These are phyloP conservation scores for Medicago ruthenica DNA, from an alignment of 306 rosid species.

Conservation along the genomic window DNA sequence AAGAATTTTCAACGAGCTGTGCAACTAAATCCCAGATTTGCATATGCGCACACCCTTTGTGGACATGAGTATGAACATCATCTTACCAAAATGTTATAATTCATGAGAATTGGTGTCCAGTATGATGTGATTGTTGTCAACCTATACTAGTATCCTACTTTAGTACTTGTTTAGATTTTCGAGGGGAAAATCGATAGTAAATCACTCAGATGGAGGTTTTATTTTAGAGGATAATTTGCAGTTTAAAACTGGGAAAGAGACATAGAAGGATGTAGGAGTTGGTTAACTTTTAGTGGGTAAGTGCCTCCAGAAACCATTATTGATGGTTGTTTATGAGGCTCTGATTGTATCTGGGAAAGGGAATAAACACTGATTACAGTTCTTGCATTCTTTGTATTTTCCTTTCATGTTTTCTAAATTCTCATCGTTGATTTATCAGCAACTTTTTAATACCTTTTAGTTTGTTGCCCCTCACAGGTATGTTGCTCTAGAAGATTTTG, in stretches of 20 bases:
- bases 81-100: not conserved
- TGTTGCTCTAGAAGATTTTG: constrained; percentile 95
- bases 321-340: not conserved
- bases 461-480: constrained; percentile 58
- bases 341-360: not conserved
- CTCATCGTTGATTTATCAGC: not conserved
- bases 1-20: constrained; percentile 97
- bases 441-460: constrained; percentile 37
- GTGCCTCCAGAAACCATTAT: constrained; percentile 1
- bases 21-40: constrained; percentile 87
- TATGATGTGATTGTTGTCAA: not conserved
- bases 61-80: constrained; percentile 87
- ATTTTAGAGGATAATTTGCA: constrained; percentile 1
- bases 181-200: not conserved
- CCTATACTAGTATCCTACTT: not conserved
- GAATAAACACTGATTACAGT: not conserved
- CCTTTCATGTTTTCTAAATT: not conserved
- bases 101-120: not conserved
- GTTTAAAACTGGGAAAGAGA: not conserved
- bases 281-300: not conserved
- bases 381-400: constrained; percentile 4
- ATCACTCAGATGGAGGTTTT: not conserved
- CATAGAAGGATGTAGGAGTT: not conserved
- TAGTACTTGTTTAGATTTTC: not conserved
- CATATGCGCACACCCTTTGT: constrained; percentile 99